phyloP scores from a whole-genome alignment of 1,284 basidiomycete genomes.

The Ustilago trichophora region DNA sequence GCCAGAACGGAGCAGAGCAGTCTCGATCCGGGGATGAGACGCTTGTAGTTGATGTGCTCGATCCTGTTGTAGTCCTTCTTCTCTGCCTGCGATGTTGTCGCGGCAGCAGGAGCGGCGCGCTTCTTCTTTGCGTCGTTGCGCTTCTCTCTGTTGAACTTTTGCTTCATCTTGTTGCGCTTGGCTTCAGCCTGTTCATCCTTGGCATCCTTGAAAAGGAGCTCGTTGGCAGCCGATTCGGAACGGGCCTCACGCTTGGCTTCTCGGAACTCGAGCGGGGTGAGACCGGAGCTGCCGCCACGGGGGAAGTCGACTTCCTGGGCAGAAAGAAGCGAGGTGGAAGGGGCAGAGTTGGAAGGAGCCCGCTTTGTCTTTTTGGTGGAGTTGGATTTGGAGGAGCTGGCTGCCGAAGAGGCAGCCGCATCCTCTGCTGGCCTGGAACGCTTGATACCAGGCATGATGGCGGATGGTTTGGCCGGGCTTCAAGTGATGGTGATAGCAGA shows the following conservation, averaged over 20 bases:
- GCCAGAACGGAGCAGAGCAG: conserved; percentile 86
- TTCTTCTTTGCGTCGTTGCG: conserved; percentile 66
- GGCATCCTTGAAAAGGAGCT: conserved; percentile 72
- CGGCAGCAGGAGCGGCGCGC: conserved; percentile 19
- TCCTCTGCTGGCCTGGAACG: conserved; percentile 39
- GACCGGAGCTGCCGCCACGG: conserved; percentile 78
- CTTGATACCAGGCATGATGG: conserved; percentile 51
- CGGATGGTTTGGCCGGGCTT: neutral
- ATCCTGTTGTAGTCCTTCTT: conserved; percentile 73
- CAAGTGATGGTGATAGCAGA: conserved; percentile 3
- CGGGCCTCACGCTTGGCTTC: conserved; percentile 82
- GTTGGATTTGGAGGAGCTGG: conserved; percentile 30
- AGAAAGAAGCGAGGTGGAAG: conserved; percentile 39
- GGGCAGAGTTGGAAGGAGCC: conserved; percentile 8
- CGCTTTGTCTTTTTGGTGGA: conserved; percentile 28
- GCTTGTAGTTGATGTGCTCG: conserved; percentile 95
- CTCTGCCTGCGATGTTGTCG: conserved; percentile 13
- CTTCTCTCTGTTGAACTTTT: conserved; percentile 52
- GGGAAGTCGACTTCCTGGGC: conserved; percentile 80
- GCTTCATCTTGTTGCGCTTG: conserved; percentile 51
- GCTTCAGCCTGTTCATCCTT: conserved; percentile 29
- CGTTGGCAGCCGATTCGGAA: conserved; percentile 78
- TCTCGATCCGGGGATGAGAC: conserved; percentile 83
- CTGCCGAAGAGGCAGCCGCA: conserved; percentile 25
- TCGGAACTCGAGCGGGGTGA: conserved; percentile 92